phyloP scores from a whole-genome alignment of 805 yeast genomes.

The Komagataella phaffii region DNA sequence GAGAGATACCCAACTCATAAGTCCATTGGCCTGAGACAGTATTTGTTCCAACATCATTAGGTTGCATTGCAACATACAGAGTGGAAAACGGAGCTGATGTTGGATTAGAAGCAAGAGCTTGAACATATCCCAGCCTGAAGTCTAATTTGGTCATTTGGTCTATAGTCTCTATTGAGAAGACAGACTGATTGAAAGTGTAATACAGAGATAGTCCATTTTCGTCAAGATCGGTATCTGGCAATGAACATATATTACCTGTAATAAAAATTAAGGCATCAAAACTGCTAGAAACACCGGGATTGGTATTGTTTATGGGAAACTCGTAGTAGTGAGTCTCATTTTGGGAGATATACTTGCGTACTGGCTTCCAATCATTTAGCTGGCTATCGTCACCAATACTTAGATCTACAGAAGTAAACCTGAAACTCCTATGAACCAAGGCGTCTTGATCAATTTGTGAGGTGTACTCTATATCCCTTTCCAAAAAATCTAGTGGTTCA shows the following conservation, averaged over 20 bases:
- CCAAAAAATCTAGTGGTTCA: background rate
- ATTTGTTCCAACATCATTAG: conserved; percentile 10
- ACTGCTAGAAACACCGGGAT: conserved; percentile 27
- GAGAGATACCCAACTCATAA: conserved; percentile 56
- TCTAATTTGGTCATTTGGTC: conserved; percentile 5
- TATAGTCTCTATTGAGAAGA: conserved; percentile 3
- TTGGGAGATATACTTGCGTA: conserved; percentile 15
- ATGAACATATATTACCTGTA: conserved; percentile 34
- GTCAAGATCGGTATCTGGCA: conserved; percentile 9
- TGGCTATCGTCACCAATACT: background rate
- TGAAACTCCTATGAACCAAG: background rate
- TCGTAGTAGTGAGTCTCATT: conserved; percentile 26
- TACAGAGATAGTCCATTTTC: conserved; percentile 13
- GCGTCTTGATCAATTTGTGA: background rate
- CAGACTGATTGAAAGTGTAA: conserved; percentile 13
- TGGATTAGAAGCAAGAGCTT: conserved; percentile 8
- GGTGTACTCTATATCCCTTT: background rate
- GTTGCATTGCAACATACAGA: conserved; percentile 10
- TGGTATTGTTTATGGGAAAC: conserved; percentile 27
- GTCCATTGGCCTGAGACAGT: conserved; percentile 26
- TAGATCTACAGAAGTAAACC: background rate
- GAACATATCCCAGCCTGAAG: conserved; percentile 15
- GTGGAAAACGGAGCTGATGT: conserved; percentile 4
- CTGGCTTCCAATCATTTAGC: conserved; percentile 11
- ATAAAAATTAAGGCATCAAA: conserved; percentile 34